A percentile compares a stretch with the other conserved stretches of the same genome.
phyloP scores from a whole-genome alignment of 345 rosid genomes.

The Salix suchowensis region DNA sequence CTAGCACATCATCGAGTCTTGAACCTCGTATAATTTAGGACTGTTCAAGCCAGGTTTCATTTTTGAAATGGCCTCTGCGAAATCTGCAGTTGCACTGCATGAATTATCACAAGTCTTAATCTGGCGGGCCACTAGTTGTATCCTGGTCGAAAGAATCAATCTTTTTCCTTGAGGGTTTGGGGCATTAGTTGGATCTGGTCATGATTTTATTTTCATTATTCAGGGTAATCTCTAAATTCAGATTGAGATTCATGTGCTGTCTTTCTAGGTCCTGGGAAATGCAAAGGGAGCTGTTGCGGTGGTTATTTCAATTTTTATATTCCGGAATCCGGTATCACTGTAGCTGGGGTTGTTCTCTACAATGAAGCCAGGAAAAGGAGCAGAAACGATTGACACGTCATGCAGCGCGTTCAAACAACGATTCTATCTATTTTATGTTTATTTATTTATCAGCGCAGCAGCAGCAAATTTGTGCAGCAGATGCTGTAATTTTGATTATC shows the following conservation, averaged over 20 bases:
- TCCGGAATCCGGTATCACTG: conserved; percentile 41
- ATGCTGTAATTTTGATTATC: not conserved
- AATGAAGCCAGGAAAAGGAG: conserved; percentile 41
- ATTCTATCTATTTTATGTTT: not conserved
- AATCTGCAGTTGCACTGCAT: not conserved
- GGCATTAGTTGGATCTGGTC: not conserved
- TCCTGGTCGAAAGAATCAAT: not conserved
- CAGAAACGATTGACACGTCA: conserved; percentile 9
- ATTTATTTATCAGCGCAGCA: not conserved
- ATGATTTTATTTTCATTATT: not conserved
- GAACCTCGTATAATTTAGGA: not conserved
- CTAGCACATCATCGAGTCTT: not conserved
- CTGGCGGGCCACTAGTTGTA: not conserved
- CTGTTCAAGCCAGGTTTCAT: not conserved
- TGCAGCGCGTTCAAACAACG: not conserved
- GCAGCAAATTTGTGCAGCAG: not conserved
- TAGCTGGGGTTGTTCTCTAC: conserved; percentile 38
- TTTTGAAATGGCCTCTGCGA: not conserved
- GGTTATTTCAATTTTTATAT: conserved; percentile 36
- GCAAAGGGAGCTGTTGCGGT: conserved; percentile 47
- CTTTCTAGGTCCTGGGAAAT: conserved; percentile 38
- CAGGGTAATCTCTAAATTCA: not conserved
- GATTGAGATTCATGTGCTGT: not conserved
- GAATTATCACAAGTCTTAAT: not conserved
- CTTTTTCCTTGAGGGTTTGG: not conserved